A percentile compares a stretch with the other conserved stretches of the same genome.
phyloP scores from a whole-genome alignment of 495 filamentous ascomycete genomes.

The Annulohypoxylon moriforme region DNA sequence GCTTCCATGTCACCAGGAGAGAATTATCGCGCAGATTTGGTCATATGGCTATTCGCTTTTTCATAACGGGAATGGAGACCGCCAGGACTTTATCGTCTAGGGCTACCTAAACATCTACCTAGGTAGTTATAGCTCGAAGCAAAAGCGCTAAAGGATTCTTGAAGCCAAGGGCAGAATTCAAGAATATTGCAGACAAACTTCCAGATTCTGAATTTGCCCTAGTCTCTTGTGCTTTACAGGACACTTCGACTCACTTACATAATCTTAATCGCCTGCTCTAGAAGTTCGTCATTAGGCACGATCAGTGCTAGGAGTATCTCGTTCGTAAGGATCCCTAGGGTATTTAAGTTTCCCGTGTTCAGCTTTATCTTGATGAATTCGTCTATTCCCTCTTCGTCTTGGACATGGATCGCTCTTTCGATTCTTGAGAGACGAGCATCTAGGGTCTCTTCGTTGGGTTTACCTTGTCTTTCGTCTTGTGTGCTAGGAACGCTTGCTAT shows the following conservation, averaged over 20 bases:
- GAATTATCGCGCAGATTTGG: background rate
- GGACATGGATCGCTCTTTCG: slow-evolving; percentile 17
- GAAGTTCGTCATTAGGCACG: slow-evolving; percentile 16
- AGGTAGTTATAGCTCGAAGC: background rate
- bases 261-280: slow-evolving; percentile 19
- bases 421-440: slow-evolving; percentile 11
- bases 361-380: slow-evolving; percentile 39
- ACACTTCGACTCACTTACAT: slow-evolving; percentile 11
- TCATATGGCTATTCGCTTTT: background rate
- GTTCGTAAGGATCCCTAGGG: slow-evolving; percentile 27
- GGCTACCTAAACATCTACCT: too few relatives aligned
- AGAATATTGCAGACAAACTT: background rate
- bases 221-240: background rate
- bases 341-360: slow-evolving; percentile 1
- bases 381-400: slow-evolving; percentile 33
- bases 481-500: background rate
- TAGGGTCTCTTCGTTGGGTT: background rate
- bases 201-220: background rate
- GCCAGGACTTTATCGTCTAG: background rate
- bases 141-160: background rate
- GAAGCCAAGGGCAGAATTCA: background rate
- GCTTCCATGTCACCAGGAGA: background rate
- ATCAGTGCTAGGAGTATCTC: slow-evolving; percentile 41
- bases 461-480: background rate
- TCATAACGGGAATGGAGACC: background rate